These are phyloP conservation scores for Senna tora DNA, from an alignment of 306 rosid species.

Conservation along the genomic window DNA sequence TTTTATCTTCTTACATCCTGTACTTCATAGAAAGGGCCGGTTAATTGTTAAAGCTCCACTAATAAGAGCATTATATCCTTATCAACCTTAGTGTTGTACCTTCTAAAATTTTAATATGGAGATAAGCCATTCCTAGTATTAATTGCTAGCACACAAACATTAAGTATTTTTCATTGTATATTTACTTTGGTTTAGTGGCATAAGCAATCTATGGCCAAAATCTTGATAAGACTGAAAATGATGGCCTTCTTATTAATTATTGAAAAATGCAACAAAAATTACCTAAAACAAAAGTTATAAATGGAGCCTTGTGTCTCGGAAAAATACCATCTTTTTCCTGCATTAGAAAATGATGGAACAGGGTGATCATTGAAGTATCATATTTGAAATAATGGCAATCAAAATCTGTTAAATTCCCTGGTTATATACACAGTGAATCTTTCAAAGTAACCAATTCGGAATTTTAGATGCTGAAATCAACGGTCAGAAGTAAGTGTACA, in stretches of 20 bases:
- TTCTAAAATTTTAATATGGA: conserved; percentile 30
- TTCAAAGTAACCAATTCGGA: background rate
- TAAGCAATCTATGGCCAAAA: background rate
- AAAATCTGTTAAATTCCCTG: conserved; percentile 14
- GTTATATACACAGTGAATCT: background rate
- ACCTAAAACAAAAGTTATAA: conserved; percentile 91
- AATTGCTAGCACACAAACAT: conserved; percentile 1
- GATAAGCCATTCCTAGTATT: conserved; percentile 12
- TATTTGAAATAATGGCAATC: conserved; percentile 9
- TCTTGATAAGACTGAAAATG: conserved; percentile 21
- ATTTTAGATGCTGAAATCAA: conserved; percentile 2
- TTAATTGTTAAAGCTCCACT: background rate
- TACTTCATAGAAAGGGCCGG: background rate
- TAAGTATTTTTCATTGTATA: background rate
- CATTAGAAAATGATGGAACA: conserved; percentile 39
- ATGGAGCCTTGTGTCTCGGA: conserved; percentile 42
- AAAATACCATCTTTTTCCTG: conserved; percentile 56
- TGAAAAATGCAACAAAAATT: conserved; percentile 30
- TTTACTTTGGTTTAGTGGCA: background rate
- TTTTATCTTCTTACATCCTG: conserved; percentile 4
- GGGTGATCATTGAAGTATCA: conserved; percentile 18
- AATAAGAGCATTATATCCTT: background rate
- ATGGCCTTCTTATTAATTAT: conserved; percentile 1
- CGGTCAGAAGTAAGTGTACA: background rate
- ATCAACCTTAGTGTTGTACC: conserved; percentile 14